Percentiles rank a stretch among this genome's conserved stretches.
Conservation (phyloP, 139 green algal species). For the Ettlia oleoabundans region DNA sequence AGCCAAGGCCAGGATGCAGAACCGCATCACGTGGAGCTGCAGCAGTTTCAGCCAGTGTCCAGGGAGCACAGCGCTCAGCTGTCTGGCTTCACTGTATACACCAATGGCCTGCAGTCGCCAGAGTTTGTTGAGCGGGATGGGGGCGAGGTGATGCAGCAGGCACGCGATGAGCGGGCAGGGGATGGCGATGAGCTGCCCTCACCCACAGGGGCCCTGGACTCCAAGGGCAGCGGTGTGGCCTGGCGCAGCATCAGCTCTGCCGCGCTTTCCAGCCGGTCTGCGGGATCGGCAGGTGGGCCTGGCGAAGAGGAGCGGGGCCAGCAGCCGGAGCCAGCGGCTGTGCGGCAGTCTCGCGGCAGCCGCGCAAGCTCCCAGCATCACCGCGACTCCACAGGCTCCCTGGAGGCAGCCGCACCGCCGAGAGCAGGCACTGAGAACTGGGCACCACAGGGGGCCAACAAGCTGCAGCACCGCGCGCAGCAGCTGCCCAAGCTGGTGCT, state of each 20-base stretch:
- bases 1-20: slow-evolving; percentile 6
- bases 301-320: neutral
- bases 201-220: neutral
- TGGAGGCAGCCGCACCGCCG: neutral
- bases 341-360: slow-evolving; percentile 16
- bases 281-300: neutral
- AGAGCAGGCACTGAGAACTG: neutral
- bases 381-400: neutral
- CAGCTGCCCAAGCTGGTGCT: slow-evolving; percentile 29
- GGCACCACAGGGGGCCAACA: neutral
- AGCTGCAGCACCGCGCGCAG: neutral
- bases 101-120: slow-evolving; percentile 30
- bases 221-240: slow-evolving; percentile 23
- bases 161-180: too few species aligned
- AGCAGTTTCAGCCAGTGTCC: neutral
- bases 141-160: neutral
- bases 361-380: neutral
- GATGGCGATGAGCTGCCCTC: neutral
- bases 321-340: slow-evolving; percentile 1
- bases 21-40: neutral
- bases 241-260: slow-evolving; percentile 37
- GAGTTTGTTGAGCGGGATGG: neutral
- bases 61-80: slow-evolving; percentile 9
- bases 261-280: slow-evolving; percentile 19
- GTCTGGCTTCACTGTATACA: slow-evolving; percentile 54